phyloP scores from a whole-genome alignment of 805 yeast genomes.

The Lachancea sp. region DNA sequence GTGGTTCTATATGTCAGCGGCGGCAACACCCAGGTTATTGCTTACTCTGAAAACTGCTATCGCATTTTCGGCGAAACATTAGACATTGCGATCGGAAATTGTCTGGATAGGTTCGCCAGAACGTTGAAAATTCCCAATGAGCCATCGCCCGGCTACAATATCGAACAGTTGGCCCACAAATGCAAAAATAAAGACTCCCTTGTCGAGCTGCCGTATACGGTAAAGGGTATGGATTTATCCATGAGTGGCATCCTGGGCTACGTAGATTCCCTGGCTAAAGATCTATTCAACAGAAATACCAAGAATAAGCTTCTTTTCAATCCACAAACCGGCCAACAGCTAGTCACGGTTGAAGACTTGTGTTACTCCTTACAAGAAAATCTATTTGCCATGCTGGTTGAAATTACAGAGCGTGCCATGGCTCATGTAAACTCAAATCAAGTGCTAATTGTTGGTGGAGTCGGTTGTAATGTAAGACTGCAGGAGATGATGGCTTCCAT shows the following conservation, averaged over 20 bases:
- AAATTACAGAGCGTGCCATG: slow-evolving; percentile 96
- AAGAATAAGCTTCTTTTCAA: slow-evolving; percentile 36
- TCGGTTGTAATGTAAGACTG: slow-evolving; percentile 87
- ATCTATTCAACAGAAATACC: slow-evolving; percentile 44
- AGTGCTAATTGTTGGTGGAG: slow-evolving; percentile 95
- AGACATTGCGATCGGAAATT: slow-evolving; percentile 96
- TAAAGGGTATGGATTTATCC: slow-evolving; percentile 96
- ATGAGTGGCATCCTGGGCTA: slow-evolving; percentile 93
- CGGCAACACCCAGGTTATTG: slow-evolving; percentile 97
- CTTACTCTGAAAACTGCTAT: slow-evolving; percentile 87
- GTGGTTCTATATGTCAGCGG: slow-evolving; percentile 97
- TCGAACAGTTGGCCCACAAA: slow-evolving; percentile 84
- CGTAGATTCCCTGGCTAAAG: slow-evolving; percentile 74
- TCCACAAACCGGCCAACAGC: slow-evolving; percentile 37
- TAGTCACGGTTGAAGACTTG: slow-evolving; percentile 73
- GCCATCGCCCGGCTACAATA: slow-evolving; percentile 97
- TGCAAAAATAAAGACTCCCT: slow-evolving; percentile 41
- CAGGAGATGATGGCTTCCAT: slow-evolving; percentile 96
- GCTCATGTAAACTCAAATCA: slow-evolving; percentile 89
- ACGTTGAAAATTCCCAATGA: slow-evolving; percentile 81
- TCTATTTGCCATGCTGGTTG: slow-evolving; percentile 91
- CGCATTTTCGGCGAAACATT: slow-evolving; percentile 98
- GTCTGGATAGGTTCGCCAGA: slow-evolving; percentile 92
- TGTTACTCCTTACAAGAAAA: slow-evolving; percentile 93
- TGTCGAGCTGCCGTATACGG: slow-evolving; percentile 87